Percentiles rank a stretch among this genome's conserved stretches.
Conservation (phyloP, 1,284 basidiomycete genomes). For the Laetiporus sulphureus region DNA sequence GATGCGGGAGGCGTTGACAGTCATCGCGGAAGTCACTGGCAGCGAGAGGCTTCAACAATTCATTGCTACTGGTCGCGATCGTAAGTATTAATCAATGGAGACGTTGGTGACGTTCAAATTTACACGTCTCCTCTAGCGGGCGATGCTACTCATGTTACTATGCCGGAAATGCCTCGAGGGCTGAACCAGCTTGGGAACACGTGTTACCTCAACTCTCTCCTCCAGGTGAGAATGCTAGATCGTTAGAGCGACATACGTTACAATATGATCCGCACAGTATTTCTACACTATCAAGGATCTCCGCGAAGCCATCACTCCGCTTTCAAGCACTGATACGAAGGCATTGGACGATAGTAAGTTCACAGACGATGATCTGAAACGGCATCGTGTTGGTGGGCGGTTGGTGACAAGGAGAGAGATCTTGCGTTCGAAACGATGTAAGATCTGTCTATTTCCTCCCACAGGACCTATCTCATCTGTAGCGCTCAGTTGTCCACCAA, state of each 20-base stretch:
- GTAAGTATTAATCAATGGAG: constrained; percentile 38
- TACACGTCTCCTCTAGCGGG: constrained; percentile 42
- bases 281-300: constrained; percentile 93
- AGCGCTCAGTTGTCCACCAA: constrained; percentile 61
- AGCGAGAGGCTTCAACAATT: constrained; percentile 68
- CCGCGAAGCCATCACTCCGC: constrained; percentile 64
- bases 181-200: constrained; percentile 92
- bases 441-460: constrained; percentile 9
- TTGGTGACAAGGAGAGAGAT: constrained; percentile 78
- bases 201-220: constrained; percentile 85
- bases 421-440: constrained; percentile 80
- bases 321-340: constrained; percentile 50
- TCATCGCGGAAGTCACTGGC: constrained; percentile 67
- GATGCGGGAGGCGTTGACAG: constrained; percentile 59
- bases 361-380: constrained; percentile 73
- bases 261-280: constrained; percentile 48
- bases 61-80: constrained; percentile 59
- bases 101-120: constrained; percentile 2
- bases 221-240: constrained; percentile 46
- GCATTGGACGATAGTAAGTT: constrained; percentile 60
- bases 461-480: constrained; percentile 6
- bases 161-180: constrained; percentile 73
- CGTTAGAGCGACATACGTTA: background rate
- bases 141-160: constrained; percentile 42
- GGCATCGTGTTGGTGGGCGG: constrained; percentile 82